Base-by-base conservation (phyloP, 2,329 filamentous ascomycete species). In the Colletotrichum liriopes region DNA sequence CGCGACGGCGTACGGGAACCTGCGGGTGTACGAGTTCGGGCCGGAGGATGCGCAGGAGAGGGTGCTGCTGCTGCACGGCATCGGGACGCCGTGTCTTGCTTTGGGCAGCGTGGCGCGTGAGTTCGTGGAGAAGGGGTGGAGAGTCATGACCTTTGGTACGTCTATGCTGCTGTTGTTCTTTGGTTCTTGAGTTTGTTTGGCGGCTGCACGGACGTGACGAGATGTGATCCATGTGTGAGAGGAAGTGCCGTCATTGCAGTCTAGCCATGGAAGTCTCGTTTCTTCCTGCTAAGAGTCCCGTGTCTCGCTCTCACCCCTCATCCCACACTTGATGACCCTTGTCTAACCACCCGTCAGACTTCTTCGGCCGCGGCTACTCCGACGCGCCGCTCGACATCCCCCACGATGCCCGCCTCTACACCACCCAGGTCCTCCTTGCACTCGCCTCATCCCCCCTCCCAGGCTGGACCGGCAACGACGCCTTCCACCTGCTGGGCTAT, bases 1-100 rank as follows among this genome's bases (percentile, higher is more conserved):
- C 20, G 79, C 84, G 16, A 92, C 90, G 5, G 90, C 91, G 7
- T 95, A 94, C 78, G 94, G 94, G 20, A 89, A 84, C 5, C 89
- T 94, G 73, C 85, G 92, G 56, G 91, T 94, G 3, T 96, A 94
- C 79, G 94, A 97, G 84, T 96, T 92, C 88, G 94, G 94, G 0
- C 93, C 93, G 0, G 87, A 90, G 71, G 65, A 87, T 47, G 94
- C 87, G 45, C 94, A 93, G 1, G 87, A 90, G 37, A 94, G 92
- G 77, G 90, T 96, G 1, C 83, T 97, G 18, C 83, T 97, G 35
- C 82, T 97, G 20, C 94, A 96, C 80, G 94, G 94, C 6, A 95
- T 96, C 77, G 93, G 91, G 61, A 96, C 94, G 7, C 94, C 94
- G 0, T 91, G 91, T 73, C 84, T 95, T 59, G 88, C 93, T 0